Conservation (phyloP, 2,329 filamentous ascomycete species). For the Ceratocystis ficicola region DNA sequence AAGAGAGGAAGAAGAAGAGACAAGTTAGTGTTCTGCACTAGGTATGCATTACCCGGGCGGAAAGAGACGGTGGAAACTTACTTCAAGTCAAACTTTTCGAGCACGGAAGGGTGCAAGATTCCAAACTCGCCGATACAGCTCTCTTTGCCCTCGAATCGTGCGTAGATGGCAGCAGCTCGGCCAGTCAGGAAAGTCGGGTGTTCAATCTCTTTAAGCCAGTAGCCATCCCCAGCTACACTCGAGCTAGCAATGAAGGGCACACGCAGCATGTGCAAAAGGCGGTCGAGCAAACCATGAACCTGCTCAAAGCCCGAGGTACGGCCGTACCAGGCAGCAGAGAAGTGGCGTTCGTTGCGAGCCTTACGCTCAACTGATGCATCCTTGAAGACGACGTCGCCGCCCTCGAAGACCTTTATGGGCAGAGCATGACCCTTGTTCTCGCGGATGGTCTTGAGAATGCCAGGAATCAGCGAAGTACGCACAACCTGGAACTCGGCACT, state of each 20-base stretch:
- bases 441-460: slow-evolving; percentile 81
- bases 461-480: slow-evolving; percentile 72
- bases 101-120: slow-evolving; percentile 81
- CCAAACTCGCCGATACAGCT: slow-evolving; percentile 73
- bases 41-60: background rate
- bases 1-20: slow-evolving; percentile 25
- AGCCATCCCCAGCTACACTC: slow-evolving; percentile 51
- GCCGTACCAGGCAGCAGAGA: slow-evolving; percentile 90
- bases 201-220: slow-evolving; percentile 90
- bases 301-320: slow-evolving; percentile 91
- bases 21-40: background rate
- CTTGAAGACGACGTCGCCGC: slow-evolving; percentile 84
- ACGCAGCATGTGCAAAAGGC: slow-evolving; percentile 83
- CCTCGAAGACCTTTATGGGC: slow-evolving; percentile 87
- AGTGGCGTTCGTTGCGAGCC: slow-evolving; percentile 85
- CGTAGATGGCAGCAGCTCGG: slow-evolving; percentile 72
- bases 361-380: slow-evolving; percentile 70
- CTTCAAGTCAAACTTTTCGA: slow-evolving; percentile 87
- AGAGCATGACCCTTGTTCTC: slow-evolving; percentile 85
- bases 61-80: slow-evolving; percentile 32
- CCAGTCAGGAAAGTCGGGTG: slow-evolving; percentile 86
- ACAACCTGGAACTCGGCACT: slow-evolving; percentile 89
- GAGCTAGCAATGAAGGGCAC: slow-evolving; percentile 60
- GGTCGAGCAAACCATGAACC: slow-evolving; percentile 86
- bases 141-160: slow-evolving; percentile 62